Base-by-base conservation (phyloP, 73 alveolate genomes). In the Urostyla sp. region DNA sequence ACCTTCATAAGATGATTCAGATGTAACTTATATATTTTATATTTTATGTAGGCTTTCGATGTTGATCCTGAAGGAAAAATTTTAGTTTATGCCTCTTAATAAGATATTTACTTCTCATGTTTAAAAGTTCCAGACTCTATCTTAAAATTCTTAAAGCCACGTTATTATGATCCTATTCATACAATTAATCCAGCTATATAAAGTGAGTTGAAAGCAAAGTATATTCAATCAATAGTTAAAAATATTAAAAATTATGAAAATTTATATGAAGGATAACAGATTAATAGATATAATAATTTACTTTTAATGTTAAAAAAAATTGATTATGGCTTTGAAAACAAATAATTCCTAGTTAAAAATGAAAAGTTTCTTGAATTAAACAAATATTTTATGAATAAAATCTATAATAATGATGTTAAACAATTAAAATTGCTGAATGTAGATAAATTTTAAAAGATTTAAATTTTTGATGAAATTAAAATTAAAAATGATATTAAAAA, bases 381-480 rank as follows among this genome's bases (percentile, higher is more conserved):
- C n/a, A n/a, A n/a, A n/a, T n/a, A n/a, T n/a, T n/a, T n/a, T n/a
- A n/a, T n/a, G n/a, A n/a, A n/a, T n/a, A n/a, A n/a, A n/a, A n/a
- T n/a, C n/a, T n/a, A n/a, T n/a, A n/a, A n/a, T n/a, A n/a, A n/a
- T n/a, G n/a, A n/a, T n/a, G n/a, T n/a, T n/a, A n/a, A n/a, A n/a
- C n/a, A n/a, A n/a, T n/a, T n/a, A n/a, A n/a, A n/a, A n/a, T n/a
- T n/a, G n/a, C n/a, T n/a, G n/a, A n/a, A n/a, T 6, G 83, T 83
- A 11, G 53, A 60, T 2, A 21, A 35, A 36, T 15, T 72, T 43
- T 67, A 67, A 18, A 50, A 69, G 49, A 54, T 77, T 0, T 69
- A 72, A 56, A 48, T 72, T 43, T 83, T 83, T 67, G 74, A 83
- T 53, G 91, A 83, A 40, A 83, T 83, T 28, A 72, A 83, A 48